Evolutionary conservation across 176 grass and related monocot genomes (phyloP), one percentile per base, ranked within the genome.

Genomic region (Carex kokanica): DNA sequence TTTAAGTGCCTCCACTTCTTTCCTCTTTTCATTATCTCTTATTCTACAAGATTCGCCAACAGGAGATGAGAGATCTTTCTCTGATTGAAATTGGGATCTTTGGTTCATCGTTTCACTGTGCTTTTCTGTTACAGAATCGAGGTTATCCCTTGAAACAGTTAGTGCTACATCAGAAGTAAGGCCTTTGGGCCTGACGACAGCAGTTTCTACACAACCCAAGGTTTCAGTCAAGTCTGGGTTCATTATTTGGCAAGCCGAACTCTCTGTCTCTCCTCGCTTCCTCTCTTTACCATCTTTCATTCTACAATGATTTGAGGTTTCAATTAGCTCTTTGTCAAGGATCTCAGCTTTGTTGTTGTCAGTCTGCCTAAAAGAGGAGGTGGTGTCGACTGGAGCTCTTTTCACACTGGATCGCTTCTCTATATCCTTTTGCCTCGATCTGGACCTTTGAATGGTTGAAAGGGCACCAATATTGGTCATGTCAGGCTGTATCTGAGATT

Each of bases 381-480:
- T 78, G 74, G 56, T 80, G 77, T 65, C 78, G 8, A 84, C 79
- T 64, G 79, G 63, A 71, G 29, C 20, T 75, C 90, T 55, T 84
- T 68, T 57, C 60, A 74, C 83, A 85, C 10, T 51, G 21, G 73
- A 73, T 31, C 78, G 40, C 49, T 85, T 84, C 78, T 86, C 80
- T 74, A 95, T 81, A 65, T 55, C 72, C 18, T 45, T 84, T 82
- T 95, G 89, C 53, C 93, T 91, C 54, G 88, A 91, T 89, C 86
- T 95, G 57, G 89, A 91, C 79, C 87, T 87, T 71, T 90, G 90
- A 80, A 90, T 84, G 72, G 79, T 90, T 70, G 87, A 81, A 74
- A 91, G 83, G 11, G 16, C 43, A 86, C 52, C 84, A 55, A 55
- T 38, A 60, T 90, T 70, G 3, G 78, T 63, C 80, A 88, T 16